Evolutionary conservation across 306 rosid genomes (phyloP), one percentile per base, ranked within the genome.

Genomic region (Pueraria montana): DNA sequence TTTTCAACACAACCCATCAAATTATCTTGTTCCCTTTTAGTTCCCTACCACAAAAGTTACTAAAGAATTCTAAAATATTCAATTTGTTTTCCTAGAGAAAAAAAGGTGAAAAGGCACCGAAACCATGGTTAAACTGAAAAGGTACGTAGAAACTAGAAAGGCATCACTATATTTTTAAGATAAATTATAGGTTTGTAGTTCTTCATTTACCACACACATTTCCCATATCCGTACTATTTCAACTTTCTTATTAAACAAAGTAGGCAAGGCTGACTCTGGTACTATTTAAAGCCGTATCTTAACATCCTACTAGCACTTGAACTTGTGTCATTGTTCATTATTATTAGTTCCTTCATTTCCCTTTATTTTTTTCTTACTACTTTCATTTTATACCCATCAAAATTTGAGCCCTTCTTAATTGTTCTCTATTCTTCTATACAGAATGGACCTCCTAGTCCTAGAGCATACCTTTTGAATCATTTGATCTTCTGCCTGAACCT

Each of bases 281-380:
- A 80, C 89, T 90, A 91, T 85, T 53, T 92, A 92, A 87, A 68
- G 86, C 84, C 79, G 69, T 83, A 56, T 11, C 78, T 18, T 71
- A 62, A 63, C 67, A 49, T 82, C 30, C 83, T 87, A 55, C 34
- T 75, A 73, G 56, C 83, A 85, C 88, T 66, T 77, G 79, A 30
- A 77, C 46, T 74, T 81, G 59, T 63, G 53, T 55, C 65, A 65
- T 71, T 63, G 18, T 69, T 80, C 66, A 38, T 64, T 49, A 77
- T 82, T 68, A 84, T 62, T 65, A 62, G 74, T 86, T 83, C 80
- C 81, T 83, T 42, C 48, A 43, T 75, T 36, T 79, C 84, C 27
- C 48, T 14, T 83, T 84, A 80, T 68, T 71, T 63, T 50, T 65
- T 79, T 67, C 48, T 70, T 61, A 6, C 77, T 69, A 38, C 45